phyloP scores from a whole-genome alignment of 1,284 basidiomycete species.

The Bondarzewia mesenterica region DNA sequence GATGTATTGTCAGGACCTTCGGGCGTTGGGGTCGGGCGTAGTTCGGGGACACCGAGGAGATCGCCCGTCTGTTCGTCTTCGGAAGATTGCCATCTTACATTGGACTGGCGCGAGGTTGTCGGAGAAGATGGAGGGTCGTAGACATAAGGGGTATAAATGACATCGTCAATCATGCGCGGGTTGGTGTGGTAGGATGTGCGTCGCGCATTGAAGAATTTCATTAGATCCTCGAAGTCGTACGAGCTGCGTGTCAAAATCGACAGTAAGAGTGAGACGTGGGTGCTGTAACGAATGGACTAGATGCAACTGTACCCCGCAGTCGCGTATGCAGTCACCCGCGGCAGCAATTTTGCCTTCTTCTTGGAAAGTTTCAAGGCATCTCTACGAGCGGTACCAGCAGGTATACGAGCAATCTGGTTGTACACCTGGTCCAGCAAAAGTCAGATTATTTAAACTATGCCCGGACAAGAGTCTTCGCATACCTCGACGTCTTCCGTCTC shows the following conservation, averaged over 20 bases:
- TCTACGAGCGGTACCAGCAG: conserved; percentile 86
- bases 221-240: conserved; percentile 80
- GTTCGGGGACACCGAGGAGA: conserved; percentile 65
- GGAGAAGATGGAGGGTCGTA: conserved; percentile 43
- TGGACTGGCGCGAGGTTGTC: conserved; percentile 10
- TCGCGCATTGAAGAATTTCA: conserved; percentile 84
- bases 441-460: not conserved
- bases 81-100: conserved; percentile 10
- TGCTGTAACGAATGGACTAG: not conserved
- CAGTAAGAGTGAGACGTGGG: not conserved
- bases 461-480: conserved; percentile 16
- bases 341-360: conserved; percentile 88
- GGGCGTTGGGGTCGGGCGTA: conserved; percentile 27
- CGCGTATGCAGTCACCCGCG: conserved; percentile 93
- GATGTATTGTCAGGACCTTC: conserved; percentile 7
- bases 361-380: conserved; percentile 89
- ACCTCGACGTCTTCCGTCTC: conserved; percentile 59
- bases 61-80: conserved; percentile 36
- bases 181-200: conserved; percentile 78
- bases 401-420: conserved; percentile 86
- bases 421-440: conserved; percentile 50
- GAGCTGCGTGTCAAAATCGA: conserved; percentile 40
- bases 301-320: conserved; percentile 68
- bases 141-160: conserved; percentile 77
- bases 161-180: conserved; percentile 73